Evolutionary conservation across 129 eudicot species (phyloP).

Genomic region (Sambucus nigra): DNA sequence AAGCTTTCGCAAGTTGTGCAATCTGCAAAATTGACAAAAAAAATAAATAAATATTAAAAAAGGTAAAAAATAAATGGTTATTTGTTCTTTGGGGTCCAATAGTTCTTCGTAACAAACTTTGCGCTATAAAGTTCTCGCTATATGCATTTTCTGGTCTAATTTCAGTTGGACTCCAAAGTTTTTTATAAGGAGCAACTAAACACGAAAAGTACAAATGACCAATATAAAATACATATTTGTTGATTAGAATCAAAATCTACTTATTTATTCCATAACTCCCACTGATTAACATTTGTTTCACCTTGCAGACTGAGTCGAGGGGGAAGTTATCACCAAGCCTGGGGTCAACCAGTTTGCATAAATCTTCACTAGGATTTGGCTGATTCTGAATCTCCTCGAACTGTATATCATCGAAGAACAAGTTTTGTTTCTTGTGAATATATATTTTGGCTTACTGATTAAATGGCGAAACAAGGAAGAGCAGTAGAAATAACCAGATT

Average conservation of each 20-base stretch:
- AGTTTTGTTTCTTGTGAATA: background rate
- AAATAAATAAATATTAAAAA: background rate
- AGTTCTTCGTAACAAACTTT: no score
- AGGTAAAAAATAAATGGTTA: no score
- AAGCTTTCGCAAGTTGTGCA: conserved; percentile 69
- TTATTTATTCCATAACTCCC: background rate
- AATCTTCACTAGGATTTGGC: conserved; percentile 39
- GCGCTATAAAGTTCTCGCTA: no score
- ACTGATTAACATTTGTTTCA: conserved; percentile 1
- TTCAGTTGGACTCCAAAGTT: no score
- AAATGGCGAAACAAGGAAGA: background rate
- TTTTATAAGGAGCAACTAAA: no score
- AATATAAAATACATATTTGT: no score
- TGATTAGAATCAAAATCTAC: background rate
- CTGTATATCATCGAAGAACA: conserved; percentile 19
- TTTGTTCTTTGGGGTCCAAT: no score
- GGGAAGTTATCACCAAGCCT: conserved; percentile 69
- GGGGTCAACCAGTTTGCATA: conserved; percentile 58
- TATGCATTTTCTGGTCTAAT: no score
- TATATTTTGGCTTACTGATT: background rate
- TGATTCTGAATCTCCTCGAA: conserved; percentile 63
- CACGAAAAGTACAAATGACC: no score
- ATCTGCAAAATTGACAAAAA: no score
- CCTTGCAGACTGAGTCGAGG: conserved; percentile 66
- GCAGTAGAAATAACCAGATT: conserved; percentile 45